Percentiles rank a stretch among this genome's conserved stretches.
Conservation (phyloP, 2,329 filamentous ascomycete genomes). For the Teratosphaeria nubilosa region DNA sequence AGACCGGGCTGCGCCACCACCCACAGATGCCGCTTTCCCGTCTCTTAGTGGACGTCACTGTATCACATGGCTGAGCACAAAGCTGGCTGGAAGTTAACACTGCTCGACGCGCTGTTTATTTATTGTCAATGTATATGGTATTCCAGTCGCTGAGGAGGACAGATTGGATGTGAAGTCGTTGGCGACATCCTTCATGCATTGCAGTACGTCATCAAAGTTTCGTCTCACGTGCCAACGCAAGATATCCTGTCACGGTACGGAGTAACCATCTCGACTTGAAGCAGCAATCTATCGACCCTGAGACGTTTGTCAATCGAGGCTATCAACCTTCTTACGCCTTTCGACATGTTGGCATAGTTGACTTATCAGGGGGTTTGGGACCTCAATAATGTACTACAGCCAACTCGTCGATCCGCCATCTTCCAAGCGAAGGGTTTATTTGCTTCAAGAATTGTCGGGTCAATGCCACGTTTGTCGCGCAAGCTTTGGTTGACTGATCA, state of each 20-base stretch:
- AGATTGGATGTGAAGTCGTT: background rate
- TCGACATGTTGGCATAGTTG: no score
- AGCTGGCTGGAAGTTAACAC: background rate
- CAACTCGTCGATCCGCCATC: no score
- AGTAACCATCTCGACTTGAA: no score
- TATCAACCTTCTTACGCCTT: no score
- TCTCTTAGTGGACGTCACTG: background rate
- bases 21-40: background rate
- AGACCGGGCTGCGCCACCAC: background rate
- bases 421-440: background rate
- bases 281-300: background rate
- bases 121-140: background rate
- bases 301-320: background rate
- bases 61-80: background rate
- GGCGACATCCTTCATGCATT: no score
- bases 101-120: background rate
- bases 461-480: background rate
- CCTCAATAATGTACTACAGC: no score
- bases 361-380: no score
- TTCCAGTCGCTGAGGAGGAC: background rate
- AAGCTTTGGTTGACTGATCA: background rate
- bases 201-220: background rate
- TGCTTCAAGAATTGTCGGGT: background rate
- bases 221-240: background rate
- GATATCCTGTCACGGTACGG: background rate